phyloP scores from a whole-genome alignment of 2,329 filamentous ascomycete genomes.

The Drechslerella coelobrocha region DNA sequence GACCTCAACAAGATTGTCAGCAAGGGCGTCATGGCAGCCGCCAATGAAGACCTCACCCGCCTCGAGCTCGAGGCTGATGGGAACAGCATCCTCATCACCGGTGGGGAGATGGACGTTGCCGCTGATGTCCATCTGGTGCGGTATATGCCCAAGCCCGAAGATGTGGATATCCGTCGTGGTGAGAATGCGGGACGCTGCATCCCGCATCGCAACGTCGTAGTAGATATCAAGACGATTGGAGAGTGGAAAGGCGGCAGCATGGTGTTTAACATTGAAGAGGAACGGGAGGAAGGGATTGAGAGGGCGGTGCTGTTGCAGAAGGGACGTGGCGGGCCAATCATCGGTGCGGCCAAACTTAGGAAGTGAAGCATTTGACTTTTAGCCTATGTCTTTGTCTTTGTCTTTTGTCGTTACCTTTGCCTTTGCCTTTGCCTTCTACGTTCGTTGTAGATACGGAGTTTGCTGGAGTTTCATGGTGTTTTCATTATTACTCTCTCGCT shows the following conservation, averaged over 20 bases:
- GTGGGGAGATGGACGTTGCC: conserved; percentile 12
- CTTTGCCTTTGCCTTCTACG: not conserved
- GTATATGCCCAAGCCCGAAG: conserved; percentile 55
- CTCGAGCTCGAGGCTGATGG: conserved; percentile 33
- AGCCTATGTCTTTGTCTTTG: not conserved
- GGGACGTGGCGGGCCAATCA: conserved; percentile 54
- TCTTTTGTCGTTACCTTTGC: conserved; percentile 5
- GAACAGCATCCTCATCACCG: conserved; percentile 46
- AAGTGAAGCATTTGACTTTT: not conserved
- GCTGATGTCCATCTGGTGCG: conserved; percentile 52
- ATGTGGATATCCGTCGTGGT: conserved; percentile 56
- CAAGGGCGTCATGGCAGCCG: conserved; percentile 40
- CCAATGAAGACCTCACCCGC: conserved; percentile 37
- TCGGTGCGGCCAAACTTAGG: conserved; percentile 53
- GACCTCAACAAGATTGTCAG: conserved; percentile 46
- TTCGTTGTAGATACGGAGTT: not conserved
- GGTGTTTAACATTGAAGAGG: conserved; percentile 52
- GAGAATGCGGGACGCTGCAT: conserved; percentile 58
- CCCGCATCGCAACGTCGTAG: conserved; percentile 56
- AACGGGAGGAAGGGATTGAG: conserved; percentile 54
- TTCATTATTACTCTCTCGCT: no score
- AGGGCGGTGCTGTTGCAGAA: conserved; percentile 56
- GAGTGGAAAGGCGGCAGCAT: conserved; percentile 57
- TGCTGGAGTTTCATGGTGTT: not conserved
- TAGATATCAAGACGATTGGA: conserved; percentile 57